Evolutionary conservation across 2,329 filamentous ascomycete species (phyloP).

Genomic region (Aaosphaeria pasadenensis): DNA sequence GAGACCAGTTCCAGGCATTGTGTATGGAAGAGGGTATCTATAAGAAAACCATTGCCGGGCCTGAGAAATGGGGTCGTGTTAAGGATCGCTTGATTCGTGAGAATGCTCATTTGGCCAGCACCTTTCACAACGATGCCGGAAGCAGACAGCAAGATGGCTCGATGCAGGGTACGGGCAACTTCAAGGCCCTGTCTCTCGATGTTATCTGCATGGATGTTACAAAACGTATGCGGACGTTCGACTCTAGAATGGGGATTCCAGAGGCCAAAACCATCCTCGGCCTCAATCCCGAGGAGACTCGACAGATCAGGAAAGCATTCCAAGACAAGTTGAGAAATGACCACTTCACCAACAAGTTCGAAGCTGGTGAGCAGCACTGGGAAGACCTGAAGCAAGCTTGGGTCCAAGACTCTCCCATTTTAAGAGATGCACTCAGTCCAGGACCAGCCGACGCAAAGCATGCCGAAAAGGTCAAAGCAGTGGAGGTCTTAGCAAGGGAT

Average conservation of each 20-base stretch:
- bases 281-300: slow-evolving; percentile 65
- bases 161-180: slow-evolving; percentile 42
- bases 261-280: slow-evolving; percentile 72
- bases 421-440: slow-evolving; percentile 54
- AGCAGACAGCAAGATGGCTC: slow-evolving; percentile 44
- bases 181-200: slow-evolving; percentile 69
- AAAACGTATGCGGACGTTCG: slow-evolving; percentile 68
- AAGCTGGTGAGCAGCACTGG: slow-evolving; percentile 70
- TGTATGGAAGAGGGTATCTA: slow-evolving; percentile 65
- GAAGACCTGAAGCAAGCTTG: slow-evolving; percentile 66
- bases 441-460: slow-evolving; percentile 54
- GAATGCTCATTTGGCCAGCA: slow-evolving; percentile 59
- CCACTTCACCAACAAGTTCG: slow-evolving; percentile 70
- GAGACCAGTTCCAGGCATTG: slow-evolving; percentile 66
- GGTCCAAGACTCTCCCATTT: slow-evolving; percentile 57
- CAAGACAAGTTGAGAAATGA: slow-evolving; percentile 63
- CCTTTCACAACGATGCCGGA: slow-evolving; percentile 58
- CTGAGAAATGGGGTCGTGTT: slow-evolving; percentile 68
- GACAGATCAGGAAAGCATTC: slow-evolving; percentile 64
- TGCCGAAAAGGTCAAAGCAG: slow-evolving; percentile 57
- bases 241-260: slow-evolving; percentile 66
- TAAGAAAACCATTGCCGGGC: slow-evolving; percentile 74
- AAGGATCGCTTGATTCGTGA: slow-evolving; percentile 67
- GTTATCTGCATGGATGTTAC: slow-evolving; percentile 79
- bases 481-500: slow-evolving; percentile 71